Base-by-base conservation (phyloP, 2,329 filamentous ascomycete genomes). In the Aspergillus sp. region DNA sequence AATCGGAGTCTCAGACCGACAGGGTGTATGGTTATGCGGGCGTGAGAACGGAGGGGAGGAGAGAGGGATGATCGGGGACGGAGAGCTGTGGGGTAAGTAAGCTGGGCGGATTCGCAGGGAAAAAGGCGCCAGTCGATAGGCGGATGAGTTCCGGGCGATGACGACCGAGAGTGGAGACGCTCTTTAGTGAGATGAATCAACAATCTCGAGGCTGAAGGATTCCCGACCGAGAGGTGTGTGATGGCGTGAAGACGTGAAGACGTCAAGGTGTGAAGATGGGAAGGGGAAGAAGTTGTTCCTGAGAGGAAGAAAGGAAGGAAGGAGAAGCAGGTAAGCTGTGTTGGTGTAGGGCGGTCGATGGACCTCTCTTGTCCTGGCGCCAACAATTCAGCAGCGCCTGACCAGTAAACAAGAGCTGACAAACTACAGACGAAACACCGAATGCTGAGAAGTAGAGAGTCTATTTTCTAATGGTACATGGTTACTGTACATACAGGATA, bases 401-500 rank as follows among this genome's bases (percentile, higher is more conserved):
- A 18, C 36, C n/a, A 49, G 26, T 29, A 7, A 2, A 20, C 22
- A 36, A 49, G 42, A 51, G 36, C n/a, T 54, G 51, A 42, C 32
- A 14, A 10, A 16, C 32, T 36, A 36, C 32, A 36, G 32, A 5
- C 32, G 10, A 36, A 36, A 55, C 14, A 31, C 16, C 47, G 11
- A 31, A 50, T 50, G 39, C 36, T 42, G 36, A 18, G 50, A 55
- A 58, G 57, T 51, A 52, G 57, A 55, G 52, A 55, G 52, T 53
- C 50, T 58, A 49, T 54, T 50, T 36, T 29, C 52, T 55, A 55
- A 52, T 55, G 45, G 45, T 51, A 46, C 54, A 58, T 32, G 52
- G 32, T n/a, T n/a, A 42, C 36, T 42, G 36, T 55, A 55, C 52
- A 54, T 54, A 32, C 57, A 55, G 22, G 45, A 24, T 20, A 54